Percentiles rank a stretch among this genome's conserved stretches.
These are phyloP conservation scores for Ophiostoma novo-ulmi DNA, from an alignment of 2,329 filamentous ascomycete species.

Conservation along the genomic window DNA sequence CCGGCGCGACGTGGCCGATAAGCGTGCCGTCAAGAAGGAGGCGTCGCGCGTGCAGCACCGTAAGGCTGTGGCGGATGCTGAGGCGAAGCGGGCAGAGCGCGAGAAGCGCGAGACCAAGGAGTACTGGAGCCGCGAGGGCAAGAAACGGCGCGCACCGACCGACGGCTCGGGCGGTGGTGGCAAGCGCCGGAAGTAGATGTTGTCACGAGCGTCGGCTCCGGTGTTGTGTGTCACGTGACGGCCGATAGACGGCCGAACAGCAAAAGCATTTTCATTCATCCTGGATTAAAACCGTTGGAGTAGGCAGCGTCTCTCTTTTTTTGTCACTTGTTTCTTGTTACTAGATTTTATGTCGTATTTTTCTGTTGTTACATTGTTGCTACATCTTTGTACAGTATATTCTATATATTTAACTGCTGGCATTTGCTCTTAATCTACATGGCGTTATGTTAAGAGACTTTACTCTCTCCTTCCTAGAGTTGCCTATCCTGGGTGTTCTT, in stretches of 20 bases:
- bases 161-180: slow-evolving; percentile 32
- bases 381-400: not conserved
- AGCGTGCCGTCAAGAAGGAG: slow-evolving; percentile 79
- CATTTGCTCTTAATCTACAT: slow-evolving; percentile 13
- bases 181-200: not conserved
- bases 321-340: not conserved
- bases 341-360: not conserved
- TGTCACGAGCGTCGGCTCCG: not conserved
- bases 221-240: not conserved
- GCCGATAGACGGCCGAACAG: not conserved
- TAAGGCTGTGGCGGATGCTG: slow-evolving; percentile 73
- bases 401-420: not conserved
- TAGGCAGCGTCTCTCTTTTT: not conserved
- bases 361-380: not conserved
- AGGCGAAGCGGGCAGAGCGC: slow-evolving; percentile 77
- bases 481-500: not conserved
- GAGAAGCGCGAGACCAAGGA: slow-evolving; percentile 91
- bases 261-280: not conserved
- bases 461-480: not conserved
- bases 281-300: not conserved
- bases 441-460: not conserved
- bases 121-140: slow-evolving; percentile 87
- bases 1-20: slow-evolving; percentile 83
- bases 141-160: slow-evolving; percentile 51
- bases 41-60: slow-evolving; percentile 74